A percentile compares a stretch with the other conserved stretches of the same genome.
phyloP scores from a whole-genome alignment of 2,329 filamentous ascomycete species.

The Arthrobotrys musiformis region DNA sequence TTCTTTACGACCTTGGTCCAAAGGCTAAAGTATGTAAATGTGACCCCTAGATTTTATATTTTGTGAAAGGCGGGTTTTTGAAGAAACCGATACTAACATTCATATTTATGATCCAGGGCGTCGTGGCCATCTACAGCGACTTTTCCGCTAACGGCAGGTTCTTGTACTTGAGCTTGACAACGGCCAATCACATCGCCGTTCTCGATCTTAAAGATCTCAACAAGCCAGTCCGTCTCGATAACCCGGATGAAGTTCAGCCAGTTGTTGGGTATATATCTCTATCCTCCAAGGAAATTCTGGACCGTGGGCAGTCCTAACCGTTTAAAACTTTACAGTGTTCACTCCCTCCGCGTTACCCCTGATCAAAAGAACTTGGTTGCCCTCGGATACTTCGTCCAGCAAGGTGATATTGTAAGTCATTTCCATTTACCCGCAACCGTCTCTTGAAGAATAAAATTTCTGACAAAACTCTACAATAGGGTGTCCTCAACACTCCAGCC shows the following conservation, averaged over 20 bases:
- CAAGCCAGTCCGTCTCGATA: constrained; percentile 71
- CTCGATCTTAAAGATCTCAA: constrained; percentile 72
- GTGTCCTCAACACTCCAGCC: constrained; percentile 71
- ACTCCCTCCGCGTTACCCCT: constrained; percentile 73
- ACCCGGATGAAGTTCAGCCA: constrained; percentile 70
- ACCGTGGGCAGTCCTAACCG: neutral
- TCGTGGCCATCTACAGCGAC: constrained; percentile 64
- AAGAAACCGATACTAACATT: neutral
- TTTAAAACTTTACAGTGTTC: constrained; percentile 63
- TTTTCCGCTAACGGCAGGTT: constrained; percentile 70
- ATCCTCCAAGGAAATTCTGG: neutral
- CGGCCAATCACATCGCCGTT: constrained; percentile 72
- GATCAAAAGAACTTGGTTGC: constrained; percentile 74
- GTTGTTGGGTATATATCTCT: constrained; percentile 64
- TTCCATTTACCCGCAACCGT: neutral
- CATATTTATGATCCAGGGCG: constrained; percentile 2
- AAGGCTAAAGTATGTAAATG: constrained; percentile 63
- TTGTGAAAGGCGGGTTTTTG: no score
- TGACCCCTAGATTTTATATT: no score
- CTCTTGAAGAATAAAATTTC: neutral
- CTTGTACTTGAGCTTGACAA: constrained; percentile 71
- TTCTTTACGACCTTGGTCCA: constrained; percentile 70
- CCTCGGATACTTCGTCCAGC: constrained; percentile 75
- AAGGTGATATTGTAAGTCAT: constrained; percentile 65
- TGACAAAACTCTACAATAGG: constrained; percentile 44